Evolutionary conservation across 306 rosid genomes (phyloP), one percentile per base, ranked within the genome.

Genomic region (Dryas drummondii): DNA sequence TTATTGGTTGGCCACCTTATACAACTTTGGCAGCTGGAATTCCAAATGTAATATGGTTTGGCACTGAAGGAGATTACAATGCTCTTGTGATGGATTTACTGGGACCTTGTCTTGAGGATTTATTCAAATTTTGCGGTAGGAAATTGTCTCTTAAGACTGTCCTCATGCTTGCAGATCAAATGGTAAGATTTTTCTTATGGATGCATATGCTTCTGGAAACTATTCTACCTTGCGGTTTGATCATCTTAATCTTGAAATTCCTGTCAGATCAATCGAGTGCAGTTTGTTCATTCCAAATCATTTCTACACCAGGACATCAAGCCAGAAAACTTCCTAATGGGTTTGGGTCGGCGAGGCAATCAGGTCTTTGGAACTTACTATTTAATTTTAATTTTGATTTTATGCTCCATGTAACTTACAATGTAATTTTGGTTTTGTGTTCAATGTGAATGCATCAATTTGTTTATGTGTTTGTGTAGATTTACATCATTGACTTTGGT

Each of bases 311-410:
- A 97, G 45, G 98, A 94, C 80, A 94, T 94, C 74, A 94, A 94
- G 83, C 98, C 98, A 7, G 97, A 94, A 81, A 94, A 94, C 80
- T 94, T 94, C 69, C 97, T 94, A 72, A 94, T 94, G 98, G 98
- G 98, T 78, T 86, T 94, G 88, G 98, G 96, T 54, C 89, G 97
- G 85, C 96, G 98, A 72, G 98, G 97, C 37, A 94, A 94, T 86
- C 98, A 94, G 87, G 98, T 90, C 59, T 72, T 78, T 67, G 75
- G 49, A 75, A 22, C 80, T 82, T 66, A 62, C n/a, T 6, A 68
- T 22, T 22, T 22, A 22, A 22, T 22, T 67, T 44, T 10, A 50
- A 37, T 75, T 45, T 58, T 45, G 2, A 57, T 53, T 6, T 42
- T 44, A 42, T 12, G 53, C 46, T 71, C 11, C 46, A 2, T 9